A percentile compares a stretch with the other conserved stretches of the same genome.
phyloP scores from a whole-genome alignment of 192 early-diverging fungal species.

The Entomortierella lignicola region DNA sequence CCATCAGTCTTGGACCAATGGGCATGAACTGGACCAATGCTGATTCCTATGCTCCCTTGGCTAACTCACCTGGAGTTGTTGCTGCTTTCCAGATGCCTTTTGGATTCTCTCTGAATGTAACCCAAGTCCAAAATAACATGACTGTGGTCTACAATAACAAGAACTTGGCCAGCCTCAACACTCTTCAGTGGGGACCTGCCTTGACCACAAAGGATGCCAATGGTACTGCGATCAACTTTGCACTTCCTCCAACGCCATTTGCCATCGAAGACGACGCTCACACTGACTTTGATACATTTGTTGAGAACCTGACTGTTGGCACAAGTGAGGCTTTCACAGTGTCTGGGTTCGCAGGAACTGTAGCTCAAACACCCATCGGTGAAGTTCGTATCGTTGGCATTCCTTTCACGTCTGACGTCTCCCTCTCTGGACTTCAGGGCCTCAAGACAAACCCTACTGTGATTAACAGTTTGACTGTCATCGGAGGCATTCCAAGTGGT shows the following conservation, averaged over 20 bases:
- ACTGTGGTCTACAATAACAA: slow-evolving; percentile 56
- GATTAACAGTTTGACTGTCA: slow-evolving; percentile 66
- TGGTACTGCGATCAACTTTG: slow-evolving; percentile 61
- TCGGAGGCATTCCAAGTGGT: slow-evolving; percentile 58
- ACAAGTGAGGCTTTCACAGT: slow-evolving; percentile 56
- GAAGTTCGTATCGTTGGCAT: slow-evolving; percentile 63
- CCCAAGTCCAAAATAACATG: slow-evolving; percentile 64
- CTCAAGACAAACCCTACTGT: slow-evolving; percentile 64
- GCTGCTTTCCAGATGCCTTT: slow-evolving; percentile 71
- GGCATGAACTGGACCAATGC: slow-evolving; percentile 61
- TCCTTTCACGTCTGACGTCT: slow-evolving; percentile 62
- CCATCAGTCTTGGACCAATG: slow-evolving; percentile 63
- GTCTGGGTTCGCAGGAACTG: slow-evolving; percentile 60
- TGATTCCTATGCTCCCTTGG: slow-evolving; percentile 62
- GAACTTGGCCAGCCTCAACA: slow-evolving; percentile 47
- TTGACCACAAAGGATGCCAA: slow-evolving; percentile 58
- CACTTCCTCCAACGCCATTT: slow-evolving; percentile 58
- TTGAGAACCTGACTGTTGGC: slow-evolving; percentile 59
- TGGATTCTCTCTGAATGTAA: slow-evolving; percentile 68
- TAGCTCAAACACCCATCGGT: slow-evolving; percentile 67
- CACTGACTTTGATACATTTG: slow-evolving; percentile 64
- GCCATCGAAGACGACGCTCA: slow-evolving; percentile 58
- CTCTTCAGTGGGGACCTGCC: slow-evolving; percentile 49
- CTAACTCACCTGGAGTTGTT: slow-evolving; percentile 57
- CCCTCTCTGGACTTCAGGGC: slow-evolving; percentile 66